These are phyloP conservation scores for Fusarium lyarnte DNA, from an alignment of 2,329 filamentous ascomycete species.

Conservation along the genomic window DNA sequence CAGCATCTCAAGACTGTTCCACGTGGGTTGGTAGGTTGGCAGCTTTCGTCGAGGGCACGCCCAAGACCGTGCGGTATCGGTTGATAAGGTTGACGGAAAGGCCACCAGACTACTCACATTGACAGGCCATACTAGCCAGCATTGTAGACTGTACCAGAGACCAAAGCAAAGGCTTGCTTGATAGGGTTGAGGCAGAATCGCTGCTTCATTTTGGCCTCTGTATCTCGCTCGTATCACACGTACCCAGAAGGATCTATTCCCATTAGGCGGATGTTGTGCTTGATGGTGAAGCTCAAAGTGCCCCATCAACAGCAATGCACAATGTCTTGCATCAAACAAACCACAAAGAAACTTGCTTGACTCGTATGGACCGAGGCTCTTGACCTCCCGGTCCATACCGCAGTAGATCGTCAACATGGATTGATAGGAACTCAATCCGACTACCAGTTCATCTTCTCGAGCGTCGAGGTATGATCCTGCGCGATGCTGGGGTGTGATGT, in stretches of 20 bases:
- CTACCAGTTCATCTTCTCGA: slow-evolving; percentile 39
- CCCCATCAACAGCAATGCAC: background rate
- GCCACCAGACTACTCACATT: background rate
- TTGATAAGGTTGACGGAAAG: slow-evolving; percentile 16
- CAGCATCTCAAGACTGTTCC: slow-evolving; percentile 23
- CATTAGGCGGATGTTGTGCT: background rate
- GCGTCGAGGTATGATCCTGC: slow-evolving; percentile 42
- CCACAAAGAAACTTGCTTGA: slow-evolving; percentile 7
- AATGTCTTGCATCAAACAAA: slow-evolving; percentile 1
- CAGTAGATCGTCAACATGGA: slow-evolving; percentile 41
- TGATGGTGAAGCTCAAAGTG: background rate
- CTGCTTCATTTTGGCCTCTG: background rate
- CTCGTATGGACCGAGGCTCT: slow-evolving; percentile 25
- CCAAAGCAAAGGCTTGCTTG: background rate
- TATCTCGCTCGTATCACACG: background rate
- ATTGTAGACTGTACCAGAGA: background rate
- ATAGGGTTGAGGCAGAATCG: background rate
- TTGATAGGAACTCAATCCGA: slow-evolving; percentile 29
- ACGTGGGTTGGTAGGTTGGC: slow-evolving; percentile 19
- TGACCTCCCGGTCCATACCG: slow-evolving; percentile 17
- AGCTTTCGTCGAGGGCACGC: slow-evolving; percentile 22
- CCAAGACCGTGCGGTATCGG: slow-evolving; percentile 26
- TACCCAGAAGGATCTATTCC: background rate
- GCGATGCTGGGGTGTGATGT: slow-evolving; percentile 39
- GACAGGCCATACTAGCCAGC: background rate